phyloP scores from a whole-genome alignment of 306 rosid genomes.

The Casuarina equisetifolia region DNA sequence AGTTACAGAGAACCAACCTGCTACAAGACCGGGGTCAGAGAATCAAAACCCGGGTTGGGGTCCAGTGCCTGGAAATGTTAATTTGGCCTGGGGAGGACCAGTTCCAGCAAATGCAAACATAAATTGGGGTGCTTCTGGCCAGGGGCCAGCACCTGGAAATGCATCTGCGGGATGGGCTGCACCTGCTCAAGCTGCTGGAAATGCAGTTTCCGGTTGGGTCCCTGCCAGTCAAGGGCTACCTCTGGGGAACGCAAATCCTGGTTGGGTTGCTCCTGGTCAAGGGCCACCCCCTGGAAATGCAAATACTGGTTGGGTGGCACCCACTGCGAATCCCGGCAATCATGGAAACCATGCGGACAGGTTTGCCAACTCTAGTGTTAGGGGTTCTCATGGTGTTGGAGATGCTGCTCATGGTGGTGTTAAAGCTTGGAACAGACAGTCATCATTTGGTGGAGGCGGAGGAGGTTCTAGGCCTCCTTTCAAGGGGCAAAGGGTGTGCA shows the following conservation, averaged over 20 bases:
- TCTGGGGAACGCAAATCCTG: constrained; percentile 46
- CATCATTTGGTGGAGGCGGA: constrained; percentile 61
- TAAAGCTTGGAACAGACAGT: constrained; percentile 75
- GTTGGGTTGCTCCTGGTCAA: constrained; percentile 61
- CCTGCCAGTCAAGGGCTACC: constrained; percentile 58
- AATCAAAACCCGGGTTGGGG: constrained; percentile 53
- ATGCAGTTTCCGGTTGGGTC: constrained; percentile 52
- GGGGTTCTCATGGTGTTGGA: constrained; percentile 49
- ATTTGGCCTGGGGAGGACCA: constrained; percentile 60
- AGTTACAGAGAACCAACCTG: constrained; percentile 45
- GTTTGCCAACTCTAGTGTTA: constrained; percentile 57
- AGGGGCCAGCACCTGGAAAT: constrained; percentile 57
- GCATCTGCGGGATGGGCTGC: constrained; percentile 69
- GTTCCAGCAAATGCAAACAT: constrained; percentile 53
- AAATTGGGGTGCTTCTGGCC: constrained; percentile 61
- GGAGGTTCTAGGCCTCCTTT: constrained; percentile 74
- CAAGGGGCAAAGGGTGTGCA: constrained; percentile 83
- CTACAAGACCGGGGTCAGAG: constrained; percentile 41
- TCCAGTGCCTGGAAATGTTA: constrained; percentile 64
- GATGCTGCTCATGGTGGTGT: constrained; percentile 68
- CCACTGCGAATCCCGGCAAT: constrained; percentile 48
- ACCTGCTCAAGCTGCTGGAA: constrained; percentile 54
- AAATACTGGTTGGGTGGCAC: constrained; percentile 64
- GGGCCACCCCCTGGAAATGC: constrained; percentile 49
- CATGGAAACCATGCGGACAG: constrained; percentile 47